Evolutionary conservation across 2,329 filamentous ascomycete genomes (phyloP).

Genomic region (Fusarium burgessii): DNA sequence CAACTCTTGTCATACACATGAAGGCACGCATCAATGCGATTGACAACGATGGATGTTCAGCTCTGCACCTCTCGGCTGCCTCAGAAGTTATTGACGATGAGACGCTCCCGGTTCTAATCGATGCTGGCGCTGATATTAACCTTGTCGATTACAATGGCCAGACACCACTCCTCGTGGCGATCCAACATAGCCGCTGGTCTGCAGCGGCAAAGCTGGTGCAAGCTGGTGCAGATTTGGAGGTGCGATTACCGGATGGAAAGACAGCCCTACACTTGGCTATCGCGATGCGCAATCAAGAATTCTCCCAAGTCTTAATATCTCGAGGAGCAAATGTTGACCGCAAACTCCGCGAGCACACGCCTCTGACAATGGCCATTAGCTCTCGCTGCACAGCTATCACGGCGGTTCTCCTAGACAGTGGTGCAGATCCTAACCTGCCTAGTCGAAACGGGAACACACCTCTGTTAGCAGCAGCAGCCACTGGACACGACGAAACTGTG

Average conservation of each 20-base stretch:
- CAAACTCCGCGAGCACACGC: conserved; percentile 44
- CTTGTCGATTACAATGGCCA: conserved; percentile 44
- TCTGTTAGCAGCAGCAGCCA: conserved; percentile 44
- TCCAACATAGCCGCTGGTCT: conserved; percentile 42
- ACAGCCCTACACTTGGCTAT: conserved; percentile 47
- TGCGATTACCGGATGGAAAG: conserved; percentile 43
- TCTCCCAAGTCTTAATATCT: conserved; percentile 45
- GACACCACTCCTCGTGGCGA: conserved; percentile 44
- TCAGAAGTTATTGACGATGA: conserved; percentile 47
- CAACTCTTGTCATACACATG: conserved; percentile 43
- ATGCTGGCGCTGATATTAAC: conserved; percentile 43
- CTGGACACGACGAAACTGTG: conserved; percentile 47
- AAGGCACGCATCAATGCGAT: conserved; percentile 41
- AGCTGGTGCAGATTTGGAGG: conserved; percentile 44
- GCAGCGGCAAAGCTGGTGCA: conserved; percentile 43
- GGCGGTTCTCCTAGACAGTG: conserved; percentile 43
- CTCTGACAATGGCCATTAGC: conserved; percentile 46
- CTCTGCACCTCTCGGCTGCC: conserved; percentile 45
- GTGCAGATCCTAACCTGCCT: conserved; percentile 43
- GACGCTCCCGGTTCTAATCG: conserved; percentile 41
- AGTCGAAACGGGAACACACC: conserved; percentile 48
- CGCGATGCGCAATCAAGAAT: conserved; percentile 46
- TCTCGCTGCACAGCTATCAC: conserved; percentile 45
- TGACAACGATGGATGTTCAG: conserved; percentile 43
- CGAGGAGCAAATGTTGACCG: conserved; percentile 45